These are phyloP conservation scores for Ogataea allantospora DNA, from an alignment of 805 yeast species.

Conservation along the genomic window DNA sequence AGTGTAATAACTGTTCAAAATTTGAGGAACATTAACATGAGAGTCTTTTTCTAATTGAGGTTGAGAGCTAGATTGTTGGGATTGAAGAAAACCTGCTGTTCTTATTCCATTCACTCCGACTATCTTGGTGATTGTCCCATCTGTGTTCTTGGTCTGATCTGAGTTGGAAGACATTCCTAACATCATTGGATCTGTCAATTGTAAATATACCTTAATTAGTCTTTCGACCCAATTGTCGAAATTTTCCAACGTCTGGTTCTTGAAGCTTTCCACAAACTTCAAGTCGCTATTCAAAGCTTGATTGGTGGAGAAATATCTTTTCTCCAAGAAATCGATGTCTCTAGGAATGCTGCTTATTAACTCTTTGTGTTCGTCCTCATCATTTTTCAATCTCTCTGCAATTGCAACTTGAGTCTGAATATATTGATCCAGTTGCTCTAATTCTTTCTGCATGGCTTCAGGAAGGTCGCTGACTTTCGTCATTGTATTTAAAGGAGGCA, in stretches of 20 bases:
- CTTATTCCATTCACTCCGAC: slow-evolving; percentile 35
- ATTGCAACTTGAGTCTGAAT: slow-evolving; percentile 72
- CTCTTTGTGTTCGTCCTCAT: slow-evolving; percentile 58
- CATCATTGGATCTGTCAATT: slow-evolving; percentile 37
- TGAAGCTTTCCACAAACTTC: slow-evolving; percentile 44
- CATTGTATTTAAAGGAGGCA: slow-evolving; percentile 62
- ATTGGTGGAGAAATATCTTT: slow-evolving; percentile 59
- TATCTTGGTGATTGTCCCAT: slow-evolving; percentile 24
- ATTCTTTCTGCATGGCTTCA: slow-evolving; percentile 62
- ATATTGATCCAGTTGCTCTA: slow-evolving; percentile 68
- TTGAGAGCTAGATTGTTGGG: slow-evolving; percentile 27
- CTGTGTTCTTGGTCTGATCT: slow-evolving; percentile 24
- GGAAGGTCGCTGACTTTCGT: slow-evolving; percentile 75
- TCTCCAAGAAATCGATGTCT: slow-evolving; percentile 63
- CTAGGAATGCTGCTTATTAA: slow-evolving; percentile 70
- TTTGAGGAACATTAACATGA: slow-evolving; percentile 50
- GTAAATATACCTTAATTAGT: slow-evolving; percentile 35
- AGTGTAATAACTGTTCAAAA: slow-evolving; percentile 50
- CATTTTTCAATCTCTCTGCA: slow-evolving; percentile 64
- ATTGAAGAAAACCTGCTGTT: slow-evolving; percentile 17
- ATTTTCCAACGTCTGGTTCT: slow-evolving; percentile 36
- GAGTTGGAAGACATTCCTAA: slow-evolving; percentile 15
- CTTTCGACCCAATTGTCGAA: slow-evolving; percentile 41
- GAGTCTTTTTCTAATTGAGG: slow-evolving; percentile 35
- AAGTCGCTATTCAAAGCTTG: slow-evolving; percentile 57